Percentiles rank a stretch among this genome's conserved stretches.
phyloP scores from a whole-genome alignment of 2,329 filamentous ascomycete species.

The Scedosporium apiospermum region DNA sequence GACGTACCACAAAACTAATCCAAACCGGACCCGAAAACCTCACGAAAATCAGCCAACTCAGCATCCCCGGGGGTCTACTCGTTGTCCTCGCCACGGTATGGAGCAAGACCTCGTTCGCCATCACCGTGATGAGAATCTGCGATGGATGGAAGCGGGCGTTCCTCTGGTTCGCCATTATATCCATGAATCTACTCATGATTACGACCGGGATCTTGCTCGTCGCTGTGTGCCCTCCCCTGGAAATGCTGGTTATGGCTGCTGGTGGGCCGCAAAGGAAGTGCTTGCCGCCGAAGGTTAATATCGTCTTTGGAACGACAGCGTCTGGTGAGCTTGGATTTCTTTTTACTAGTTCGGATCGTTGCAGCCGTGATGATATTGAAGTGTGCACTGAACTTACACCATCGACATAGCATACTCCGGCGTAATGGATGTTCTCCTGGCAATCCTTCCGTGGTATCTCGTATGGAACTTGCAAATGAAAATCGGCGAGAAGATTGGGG shows the following conservation, averaged over 20 bases:
- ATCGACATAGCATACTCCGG: not conserved
- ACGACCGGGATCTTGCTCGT: not conserved
- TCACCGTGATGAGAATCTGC: not conserved
- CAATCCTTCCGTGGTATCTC: not conserved
- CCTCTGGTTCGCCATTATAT: not conserved
- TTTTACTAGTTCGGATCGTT: no score
- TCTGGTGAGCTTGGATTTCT: not conserved
- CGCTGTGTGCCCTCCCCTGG: not conserved
- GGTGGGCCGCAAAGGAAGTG: not conserved
- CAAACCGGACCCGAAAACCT: not conserved
- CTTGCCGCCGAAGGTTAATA: not conserved
- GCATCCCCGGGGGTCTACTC: not conserved
- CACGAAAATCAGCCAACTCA: not conserved
- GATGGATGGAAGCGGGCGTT: not conserved
- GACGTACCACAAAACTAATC: not conserved
- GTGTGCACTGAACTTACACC: not conserved
- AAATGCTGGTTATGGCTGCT: not conserved
- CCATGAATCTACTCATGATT: not conserved
- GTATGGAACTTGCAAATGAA: not conserved
- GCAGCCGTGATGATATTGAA: no score
- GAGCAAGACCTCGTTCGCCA: not conserved
- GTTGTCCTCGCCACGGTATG: not conserved
- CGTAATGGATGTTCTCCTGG: not conserved
- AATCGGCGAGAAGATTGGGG: not conserved
- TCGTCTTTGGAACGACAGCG: not conserved